Percentiles rank a stretch among this genome's conserved stretches.
These are phyloP conservation scores for Fraxinus platypoda DNA, from an alignment of 305 asterid genomes.

Conservation along the genomic window DNA sequence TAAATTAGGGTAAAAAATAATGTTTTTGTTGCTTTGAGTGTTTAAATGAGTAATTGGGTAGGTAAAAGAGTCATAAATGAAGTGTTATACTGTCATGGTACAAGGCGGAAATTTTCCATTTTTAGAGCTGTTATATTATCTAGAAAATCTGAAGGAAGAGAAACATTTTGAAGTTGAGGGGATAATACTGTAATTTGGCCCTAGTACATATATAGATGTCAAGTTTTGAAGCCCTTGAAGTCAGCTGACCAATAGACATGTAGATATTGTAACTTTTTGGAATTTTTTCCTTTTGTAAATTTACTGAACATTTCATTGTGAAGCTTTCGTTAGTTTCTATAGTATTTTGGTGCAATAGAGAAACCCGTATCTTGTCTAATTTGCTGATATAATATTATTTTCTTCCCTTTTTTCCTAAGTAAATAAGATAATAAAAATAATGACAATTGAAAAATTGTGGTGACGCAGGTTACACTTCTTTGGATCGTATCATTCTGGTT, in stretches of 20 bases:
- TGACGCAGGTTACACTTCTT: slow-evolving; percentile 74
- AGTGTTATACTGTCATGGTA: neutral
- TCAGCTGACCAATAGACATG: neutral
- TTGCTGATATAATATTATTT: neutral
- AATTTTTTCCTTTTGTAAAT: neutral
- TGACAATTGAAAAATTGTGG: slow-evolving; percentile 4
- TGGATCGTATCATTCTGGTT: slow-evolving; percentile 93
- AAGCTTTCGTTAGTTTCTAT: neutral
- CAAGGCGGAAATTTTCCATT: neutral
- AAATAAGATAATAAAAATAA: neutral
- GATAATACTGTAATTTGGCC: neutral
- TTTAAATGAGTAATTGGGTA: neutral
- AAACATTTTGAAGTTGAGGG: neutral
- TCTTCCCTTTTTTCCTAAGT: neutral
- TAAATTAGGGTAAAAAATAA: neutral
- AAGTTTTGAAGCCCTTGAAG: neutral
- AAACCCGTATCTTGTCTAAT: neutral
- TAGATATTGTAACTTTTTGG: neutral
- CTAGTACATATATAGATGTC: neutral
- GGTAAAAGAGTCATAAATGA: neutral
- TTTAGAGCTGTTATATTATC: neutral
- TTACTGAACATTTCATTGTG: neutral
- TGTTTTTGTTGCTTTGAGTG: neutral
- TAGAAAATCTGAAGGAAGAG: neutral
- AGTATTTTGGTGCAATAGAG: neutral